A percentile compares a stretch with the other conserved stretches of the same genome.
These are phyloP conservation scores for Talaromyces verruculosus DNA, from an alignment of 2,329 filamentous ascomycete genomes.

Conservation along the genomic window DNA sequence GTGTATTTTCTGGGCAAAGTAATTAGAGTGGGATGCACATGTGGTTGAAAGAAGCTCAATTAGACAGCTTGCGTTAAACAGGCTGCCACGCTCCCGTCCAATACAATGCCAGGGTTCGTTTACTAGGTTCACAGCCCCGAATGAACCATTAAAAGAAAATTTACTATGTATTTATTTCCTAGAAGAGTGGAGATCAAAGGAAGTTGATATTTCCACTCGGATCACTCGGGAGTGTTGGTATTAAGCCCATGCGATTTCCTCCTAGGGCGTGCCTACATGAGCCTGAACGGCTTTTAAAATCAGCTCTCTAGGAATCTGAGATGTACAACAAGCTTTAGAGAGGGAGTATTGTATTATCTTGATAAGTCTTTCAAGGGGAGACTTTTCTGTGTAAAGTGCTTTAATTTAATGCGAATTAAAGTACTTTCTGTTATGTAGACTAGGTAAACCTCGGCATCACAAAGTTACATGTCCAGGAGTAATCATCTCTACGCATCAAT, in stretches of 20 bases:
- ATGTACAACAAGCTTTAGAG: too few relatives aligned
- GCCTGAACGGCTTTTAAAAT: neutral
- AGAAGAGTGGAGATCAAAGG: neutral
- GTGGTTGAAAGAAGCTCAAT: neutral
- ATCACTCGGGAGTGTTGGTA: neutral
- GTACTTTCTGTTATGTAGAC: neutral
- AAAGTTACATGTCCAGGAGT: neutral
- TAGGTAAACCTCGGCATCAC: neutral
- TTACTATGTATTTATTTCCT: neutral
- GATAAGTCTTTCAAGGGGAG: neutral
- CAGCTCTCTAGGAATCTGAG: too few relatives aligned
- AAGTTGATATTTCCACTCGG: neutral
- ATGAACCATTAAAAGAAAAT: neutral
- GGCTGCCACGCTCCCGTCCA: neutral
- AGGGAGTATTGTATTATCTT: neutral
- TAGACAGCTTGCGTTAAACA: neutral
- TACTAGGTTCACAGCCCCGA: neutral
- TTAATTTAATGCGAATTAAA: neutral
- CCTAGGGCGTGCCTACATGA: neutral
- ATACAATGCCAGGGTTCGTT: neutral
- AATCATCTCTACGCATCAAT: neutral
- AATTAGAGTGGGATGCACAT: too few relatives aligned
- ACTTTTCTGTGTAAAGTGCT: neutral
- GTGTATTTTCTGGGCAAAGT: too few relatives aligned
- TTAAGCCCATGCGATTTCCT: neutral